phyloP scores from a whole-genome alignment of 129 eudicot genomes.

The Deinandra increscens region DNA sequence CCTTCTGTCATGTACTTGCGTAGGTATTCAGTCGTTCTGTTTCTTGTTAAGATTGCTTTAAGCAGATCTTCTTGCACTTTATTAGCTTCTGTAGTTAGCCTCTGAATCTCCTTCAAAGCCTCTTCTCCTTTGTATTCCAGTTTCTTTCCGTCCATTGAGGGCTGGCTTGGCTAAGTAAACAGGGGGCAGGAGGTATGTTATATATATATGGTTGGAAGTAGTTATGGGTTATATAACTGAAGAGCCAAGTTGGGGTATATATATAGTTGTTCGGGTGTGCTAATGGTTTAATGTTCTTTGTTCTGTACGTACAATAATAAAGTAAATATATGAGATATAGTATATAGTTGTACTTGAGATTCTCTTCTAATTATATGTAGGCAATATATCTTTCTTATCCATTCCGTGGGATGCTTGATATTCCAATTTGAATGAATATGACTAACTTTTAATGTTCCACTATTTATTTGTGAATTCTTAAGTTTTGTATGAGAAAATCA shows the following conservation, averaged over 20 bases:
- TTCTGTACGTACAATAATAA: constrained; percentile 14
- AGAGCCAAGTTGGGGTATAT: constrained; percentile 35
- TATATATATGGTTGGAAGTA: constrained; percentile 21
- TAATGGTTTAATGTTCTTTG: constrained; percentile 20
- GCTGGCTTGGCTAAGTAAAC: neutral
- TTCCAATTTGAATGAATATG: no score
- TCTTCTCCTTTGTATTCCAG: constrained; percentile 79
- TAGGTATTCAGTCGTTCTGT: constrained; percentile 65
- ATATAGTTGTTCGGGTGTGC: constrained; percentile 37
- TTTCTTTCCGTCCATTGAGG: constrained; percentile 48
- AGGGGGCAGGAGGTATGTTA: neutral
- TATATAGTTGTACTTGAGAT: constrained; percentile 21
- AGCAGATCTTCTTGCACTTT: constrained; percentile 65
- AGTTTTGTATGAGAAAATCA: no score
- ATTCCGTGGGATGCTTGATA: no score
- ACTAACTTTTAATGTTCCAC: no score
- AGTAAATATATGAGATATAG: neutral
- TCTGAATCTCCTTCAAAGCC: constrained; percentile 72
- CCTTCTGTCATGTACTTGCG: constrained; percentile 39
- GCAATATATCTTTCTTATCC: constrained; percentile 5
- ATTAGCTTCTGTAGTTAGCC: constrained; percentile 53
- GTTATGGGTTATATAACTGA: constrained; percentile 28
- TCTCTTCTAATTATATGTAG: constrained; percentile 32
- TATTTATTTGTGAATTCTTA: no score
- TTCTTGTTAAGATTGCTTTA: constrained; percentile 52